These are phyloP conservation scores for Vachellia pachyceras DNA, from an alignment of 306 rosid species.

Conservation along the genomic window DNA sequence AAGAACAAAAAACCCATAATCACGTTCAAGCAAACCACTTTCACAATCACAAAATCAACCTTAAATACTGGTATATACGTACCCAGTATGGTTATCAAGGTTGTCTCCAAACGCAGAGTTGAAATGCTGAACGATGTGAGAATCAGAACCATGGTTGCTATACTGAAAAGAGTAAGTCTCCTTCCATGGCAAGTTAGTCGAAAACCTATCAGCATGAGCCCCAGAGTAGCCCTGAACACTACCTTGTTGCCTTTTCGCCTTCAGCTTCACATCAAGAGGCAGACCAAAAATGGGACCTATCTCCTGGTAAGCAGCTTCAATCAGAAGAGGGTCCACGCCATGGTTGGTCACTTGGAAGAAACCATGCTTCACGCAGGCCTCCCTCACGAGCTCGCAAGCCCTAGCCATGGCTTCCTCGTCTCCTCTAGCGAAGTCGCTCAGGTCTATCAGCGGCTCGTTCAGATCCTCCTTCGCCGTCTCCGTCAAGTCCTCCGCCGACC, in stretches of 20 bases:
- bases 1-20: too few species aligned
- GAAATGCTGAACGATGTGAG: background rate
- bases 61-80: background rate
- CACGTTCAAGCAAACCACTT: background rate
- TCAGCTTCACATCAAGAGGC: background rate
- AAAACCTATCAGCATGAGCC: background rate
- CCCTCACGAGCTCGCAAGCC: constrained; percentile 2
- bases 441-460: constrained; percentile 1
- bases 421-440: background rate
- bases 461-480: background rate
- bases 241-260: background rate
- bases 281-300: background rate
- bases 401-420: constrained; percentile 2
- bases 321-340: background rate
- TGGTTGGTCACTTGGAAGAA: constrained; percentile 10
- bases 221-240: background rate
- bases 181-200: background rate
- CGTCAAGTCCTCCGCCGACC: background rate
- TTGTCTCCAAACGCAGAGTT: background rate
- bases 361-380: background rate
- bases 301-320: background rate
- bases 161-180: background rate
- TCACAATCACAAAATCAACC: background rate
- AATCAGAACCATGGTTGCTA: background rate
- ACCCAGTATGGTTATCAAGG: background rate